phyloP scores from a whole-genome alignment of 805 yeast species.

The Nematodospora valgi region DNA sequence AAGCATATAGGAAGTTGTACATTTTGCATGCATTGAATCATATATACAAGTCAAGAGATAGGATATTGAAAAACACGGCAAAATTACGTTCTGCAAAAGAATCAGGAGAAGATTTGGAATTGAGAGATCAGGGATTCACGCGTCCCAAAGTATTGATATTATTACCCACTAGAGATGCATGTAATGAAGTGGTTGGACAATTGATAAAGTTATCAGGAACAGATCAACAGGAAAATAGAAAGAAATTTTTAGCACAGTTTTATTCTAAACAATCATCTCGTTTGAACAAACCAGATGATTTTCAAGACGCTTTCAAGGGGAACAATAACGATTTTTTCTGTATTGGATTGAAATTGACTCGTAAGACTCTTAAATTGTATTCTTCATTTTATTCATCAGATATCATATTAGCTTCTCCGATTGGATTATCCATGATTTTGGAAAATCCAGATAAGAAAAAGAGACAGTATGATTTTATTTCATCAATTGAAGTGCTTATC shows the following conservation, averaged over 20 bases:
- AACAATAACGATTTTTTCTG: constrained; percentile 91
- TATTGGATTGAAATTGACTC: constrained; percentile 84
- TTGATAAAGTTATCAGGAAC: constrained; percentile 62
- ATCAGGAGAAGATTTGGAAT: constrained; percentile 49
- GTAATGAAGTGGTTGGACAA: constrained; percentile 63
- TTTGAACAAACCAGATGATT: constrained; percentile 74
- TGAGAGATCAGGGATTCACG: constrained; percentile 92
- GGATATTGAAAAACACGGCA: constrained; percentile 73
- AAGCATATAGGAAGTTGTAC: constrained; percentile 59
- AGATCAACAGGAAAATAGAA: constrained; percentile 76
- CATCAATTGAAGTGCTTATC: constrained; percentile 80
- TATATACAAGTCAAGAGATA: constrained; percentile 79
- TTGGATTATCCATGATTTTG: constrained; percentile 73
- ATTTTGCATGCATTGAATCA: constrained; percentile 77
- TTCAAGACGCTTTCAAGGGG: constrained; percentile 75
- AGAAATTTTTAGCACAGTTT: constrained; percentile 72
- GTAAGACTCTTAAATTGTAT: constrained; percentile 81
- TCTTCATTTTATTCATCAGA: constrained; percentile 84
- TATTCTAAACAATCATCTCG: constrained; percentile 48
- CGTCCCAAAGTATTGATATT: constrained; percentile 84
- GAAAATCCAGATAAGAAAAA: constrained; percentile 57
- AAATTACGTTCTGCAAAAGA: constrained; percentile 42
- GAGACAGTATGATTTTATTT: constrained; percentile 74
- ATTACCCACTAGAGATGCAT: constrained; percentile 79
- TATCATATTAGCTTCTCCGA: constrained; percentile 84